phyloP scores from a whole-genome alignment of 2,329 filamentous ascomycete genomes.

The Pseudomassariella vexata region DNA sequence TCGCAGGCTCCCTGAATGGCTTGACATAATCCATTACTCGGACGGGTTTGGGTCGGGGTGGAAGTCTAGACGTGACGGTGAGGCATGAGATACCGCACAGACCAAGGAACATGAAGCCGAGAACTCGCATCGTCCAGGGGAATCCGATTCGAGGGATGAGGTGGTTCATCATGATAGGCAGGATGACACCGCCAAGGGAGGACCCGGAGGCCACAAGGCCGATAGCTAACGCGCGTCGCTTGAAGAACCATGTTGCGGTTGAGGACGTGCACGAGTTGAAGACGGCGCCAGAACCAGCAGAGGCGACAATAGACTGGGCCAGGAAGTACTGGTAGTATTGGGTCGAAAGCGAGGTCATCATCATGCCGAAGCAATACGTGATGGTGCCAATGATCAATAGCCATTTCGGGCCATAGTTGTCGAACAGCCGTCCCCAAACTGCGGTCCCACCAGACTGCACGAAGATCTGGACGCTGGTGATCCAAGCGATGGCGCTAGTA shows the following conservation, averaged over 20 bases:
- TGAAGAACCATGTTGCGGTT: constrained; percentile 40
- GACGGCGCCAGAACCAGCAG: constrained; percentile 27
- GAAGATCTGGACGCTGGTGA: constrained; percentile 46
- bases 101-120: constrained; percentile 30
- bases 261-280: constrained; percentile 29
- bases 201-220: constrained; percentile 43
- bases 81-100: constrained; percentile 22
- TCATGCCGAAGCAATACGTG: constrained; percentile 50
- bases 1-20: constrained; percentile 39
- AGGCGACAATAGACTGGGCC: constrained; percentile 26
- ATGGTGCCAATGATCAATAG: constrained; percentile 46
- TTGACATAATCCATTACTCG: constrained; percentile 38
- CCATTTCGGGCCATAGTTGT: constrained; percentile 52
- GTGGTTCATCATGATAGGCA: constrained; percentile 53
- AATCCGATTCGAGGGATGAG: constrained; percentile 39
- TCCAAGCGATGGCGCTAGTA: constrained; percentile 49
- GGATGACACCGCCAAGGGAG: constrained; percentile 44
- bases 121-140: constrained; percentile 30
- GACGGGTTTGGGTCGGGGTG: constrained; percentile 32
- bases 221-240: constrained; percentile 38
- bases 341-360: constrained; percentile 49
- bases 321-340: constrained; percentile 36
- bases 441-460: constrained; percentile 40
- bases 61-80: constrained; percentile 29
- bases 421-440: constrained; percentile 46